Evolutionary conservation across 2,329 filamentous ascomycete genomes (phyloP).

Genomic region (Niveomyces coronatus): DNA sequence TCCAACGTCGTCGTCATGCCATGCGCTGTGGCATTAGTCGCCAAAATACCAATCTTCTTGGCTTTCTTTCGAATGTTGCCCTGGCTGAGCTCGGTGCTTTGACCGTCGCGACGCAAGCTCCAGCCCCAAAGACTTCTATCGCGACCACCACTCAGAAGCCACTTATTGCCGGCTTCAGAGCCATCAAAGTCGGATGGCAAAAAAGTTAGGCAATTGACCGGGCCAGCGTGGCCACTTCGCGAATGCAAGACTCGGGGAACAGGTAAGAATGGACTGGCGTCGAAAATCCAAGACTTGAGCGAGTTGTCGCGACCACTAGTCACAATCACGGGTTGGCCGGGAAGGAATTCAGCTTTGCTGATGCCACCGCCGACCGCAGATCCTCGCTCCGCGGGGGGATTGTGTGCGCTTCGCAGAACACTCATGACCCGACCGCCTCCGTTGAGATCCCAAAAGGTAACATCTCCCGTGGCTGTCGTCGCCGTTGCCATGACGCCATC

Average conservation of each 20-base stretch:
- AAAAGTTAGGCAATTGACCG: constrained; percentile 74
- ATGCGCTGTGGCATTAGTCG: constrained; percentile 43
- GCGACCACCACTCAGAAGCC: constrained; percentile 80
- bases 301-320: constrained; percentile 91
- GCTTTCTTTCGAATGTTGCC: constrained; percentile 80
- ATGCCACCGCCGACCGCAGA: constrained; percentile 61
- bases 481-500: constrained; percentile 93
- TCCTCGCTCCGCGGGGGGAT: constrained; percentile 51
- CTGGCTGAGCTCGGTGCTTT: constrained; percentile 88
- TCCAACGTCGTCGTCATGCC: constrained; percentile 57
- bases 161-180: constrained; percentile 80
- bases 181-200: constrained; percentile 83
- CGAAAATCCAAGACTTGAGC: constrained; percentile 92
- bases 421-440: constrained; percentile 78
- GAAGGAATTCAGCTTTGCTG: constrained; percentile 79
- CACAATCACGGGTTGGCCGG: constrained; percentile 79
- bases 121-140: constrained; percentile 94
- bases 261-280: constrained; percentile 80
- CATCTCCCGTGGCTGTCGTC: constrained; percentile 67
- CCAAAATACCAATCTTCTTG: constrained; percentile 71
- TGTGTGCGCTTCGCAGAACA: constrained; percentile 78
- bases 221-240: constrained; percentile 79
- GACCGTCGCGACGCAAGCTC: constrained; percentile 87
- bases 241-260: constrained; percentile 77
- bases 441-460: constrained; percentile 95